A percentile compares a stretch with the other conserved stretches of the same genome.
These are phyloP conservation scores for Phyllosticta citrichinensis DNA, from an alignment of 2,329 filamentous ascomycete species.

Conservation along the genomic window DNA sequence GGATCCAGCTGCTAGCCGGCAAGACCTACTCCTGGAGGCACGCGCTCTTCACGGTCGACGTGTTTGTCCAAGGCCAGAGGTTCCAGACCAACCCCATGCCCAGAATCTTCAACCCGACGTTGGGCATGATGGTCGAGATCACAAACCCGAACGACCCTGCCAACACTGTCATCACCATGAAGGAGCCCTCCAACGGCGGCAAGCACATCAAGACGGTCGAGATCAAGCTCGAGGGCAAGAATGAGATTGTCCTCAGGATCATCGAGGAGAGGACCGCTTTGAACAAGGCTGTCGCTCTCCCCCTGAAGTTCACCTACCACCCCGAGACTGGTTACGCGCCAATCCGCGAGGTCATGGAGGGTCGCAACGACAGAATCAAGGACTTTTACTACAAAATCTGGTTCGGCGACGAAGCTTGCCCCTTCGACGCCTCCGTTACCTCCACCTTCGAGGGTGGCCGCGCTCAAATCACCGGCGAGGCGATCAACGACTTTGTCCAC, in stretches of 20 bases:
- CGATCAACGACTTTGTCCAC: slow-evolving; percentile 98
- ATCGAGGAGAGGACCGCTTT: slow-evolving; percentile 88
- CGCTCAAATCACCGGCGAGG: slow-evolving; percentile 77
- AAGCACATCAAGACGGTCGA: slow-evolving; percentile 85
- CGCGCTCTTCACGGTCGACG: slow-evolving; percentile 85
- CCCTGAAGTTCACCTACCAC: slow-evolving; percentile 84
- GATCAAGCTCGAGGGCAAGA: slow-evolving; percentile 62
- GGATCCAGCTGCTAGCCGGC: slow-evolving; percentile 82
- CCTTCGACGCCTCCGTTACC: slow-evolving; percentile 76
- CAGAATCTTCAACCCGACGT: slow-evolving; percentile 77
- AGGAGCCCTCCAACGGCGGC: slow-evolving; percentile 76
- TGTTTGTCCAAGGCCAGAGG: slow-evolving; percentile 89
- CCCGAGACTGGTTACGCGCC: slow-evolving; percentile 96
- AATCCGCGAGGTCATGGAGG: slow-evolving; percentile 91
- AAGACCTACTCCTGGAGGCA: slow-evolving; percentile 84
- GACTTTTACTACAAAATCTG: slow-evolving; percentile 98
- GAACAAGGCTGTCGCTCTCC: slow-evolving; percentile 69
- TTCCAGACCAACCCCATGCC: slow-evolving; percentile 96
- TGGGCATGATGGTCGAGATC: slow-evolving; percentile 85
- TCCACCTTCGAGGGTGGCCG: slow-evolving; percentile 85
- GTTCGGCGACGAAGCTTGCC: slow-evolving; percentile 80
- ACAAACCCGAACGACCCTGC: slow-evolving; percentile 67
- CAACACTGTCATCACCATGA: slow-evolving; percentile 77
- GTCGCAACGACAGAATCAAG: slow-evolving; percentile 95
- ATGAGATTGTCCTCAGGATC: slow-evolving; percentile 79